Evolutionary conservation across 176 grass and related monocot genomes (phyloP).

Genomic region (Eleusine coracana): DNA sequence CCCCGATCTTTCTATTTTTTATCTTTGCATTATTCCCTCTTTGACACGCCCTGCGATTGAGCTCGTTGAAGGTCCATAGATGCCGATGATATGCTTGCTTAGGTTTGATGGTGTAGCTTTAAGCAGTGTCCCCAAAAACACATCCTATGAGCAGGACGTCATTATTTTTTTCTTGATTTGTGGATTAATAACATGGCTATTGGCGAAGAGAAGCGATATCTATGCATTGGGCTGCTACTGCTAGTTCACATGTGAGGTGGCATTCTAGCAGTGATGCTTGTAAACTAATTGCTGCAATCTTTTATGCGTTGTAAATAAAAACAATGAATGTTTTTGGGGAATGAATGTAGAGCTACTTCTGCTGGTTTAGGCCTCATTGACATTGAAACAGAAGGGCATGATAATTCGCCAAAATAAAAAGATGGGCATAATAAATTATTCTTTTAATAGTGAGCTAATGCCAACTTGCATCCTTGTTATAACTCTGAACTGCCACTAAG

Average conservation of each 20-base stretch:
- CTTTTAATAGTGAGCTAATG: not conserved
- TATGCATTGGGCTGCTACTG: not conserved
- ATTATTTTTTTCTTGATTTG: not conserved
- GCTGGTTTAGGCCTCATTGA: not conserved
- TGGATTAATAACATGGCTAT: not conserved
- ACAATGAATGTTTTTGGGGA: not conserved
- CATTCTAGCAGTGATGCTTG: not conserved
- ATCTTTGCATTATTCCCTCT: not conserved
- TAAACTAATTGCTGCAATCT: not conserved
- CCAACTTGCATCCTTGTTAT: not conserved
- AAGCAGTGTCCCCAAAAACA: not conserved
- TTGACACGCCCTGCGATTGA: not conserved
- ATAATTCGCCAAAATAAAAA: not conserved
- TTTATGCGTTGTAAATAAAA: not conserved
- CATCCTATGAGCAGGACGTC: not conserved
- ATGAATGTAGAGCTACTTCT: not conserved
- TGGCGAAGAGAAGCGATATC: not conserved
- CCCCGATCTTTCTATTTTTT: not conserved
- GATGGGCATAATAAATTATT: not conserved
- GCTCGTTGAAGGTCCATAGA: not conserved
- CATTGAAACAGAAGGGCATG: not conserved
- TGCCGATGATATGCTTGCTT: not conserved
- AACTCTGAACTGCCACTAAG: not conserved
- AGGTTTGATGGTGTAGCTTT: not conserved
- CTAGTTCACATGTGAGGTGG: not conserved